Base-by-base conservation (phyloP, 805 yeast genomes). In the Starmerella stigmatis region DNA sequence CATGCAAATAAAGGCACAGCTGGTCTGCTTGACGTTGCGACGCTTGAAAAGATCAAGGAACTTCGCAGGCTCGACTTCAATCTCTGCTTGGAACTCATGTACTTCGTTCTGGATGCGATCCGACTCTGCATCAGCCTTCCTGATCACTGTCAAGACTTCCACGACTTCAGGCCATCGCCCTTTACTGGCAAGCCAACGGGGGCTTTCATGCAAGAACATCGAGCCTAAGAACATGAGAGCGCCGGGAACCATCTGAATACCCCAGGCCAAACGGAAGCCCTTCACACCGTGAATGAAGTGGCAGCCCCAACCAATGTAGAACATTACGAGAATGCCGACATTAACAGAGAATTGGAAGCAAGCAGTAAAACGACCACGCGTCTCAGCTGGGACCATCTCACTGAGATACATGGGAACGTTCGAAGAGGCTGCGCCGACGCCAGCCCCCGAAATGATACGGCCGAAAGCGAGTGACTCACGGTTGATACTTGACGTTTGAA, bases 261-360 rank as follows among this genome's bases (percentile, higher is more conserved):
- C 86, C 53, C 82, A 72, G 11, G 94, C 94, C 32, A 84, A 72
- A 52, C 86, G 70, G 73, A 81, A 86, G n/a, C 80, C 69, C 10
- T 77, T 81, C 13, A 75, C 64, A 50, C 70, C 70, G 27, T 64
- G 59, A 31, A 54, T 51, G 41, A 54, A 43, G 10, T 44, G 40
- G 43, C 50, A 49, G 23, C 58, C 58, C 35, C 37, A 81, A 54
- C 80, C 76, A 40, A 81, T 72, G 53, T 81, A 75, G 54, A 80
- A 72, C 23, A 86, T 86, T 20, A 80, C 61, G 47, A 83, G 61
- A 35, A 83, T 67, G 47, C 94, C 94, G 68, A 83, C 72, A 6
- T 88, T 81, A 53, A 69, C 67, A 23, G 80, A 76, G 71, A 77
- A 72, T 62, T 83, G 94, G 63, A 81, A 83, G 17, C 79, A 71